These are phyloP conservation scores for Wickerhamiella nectarea DNA, from an alignment of 805 yeast species.

Conservation along the genomic window DNA sequence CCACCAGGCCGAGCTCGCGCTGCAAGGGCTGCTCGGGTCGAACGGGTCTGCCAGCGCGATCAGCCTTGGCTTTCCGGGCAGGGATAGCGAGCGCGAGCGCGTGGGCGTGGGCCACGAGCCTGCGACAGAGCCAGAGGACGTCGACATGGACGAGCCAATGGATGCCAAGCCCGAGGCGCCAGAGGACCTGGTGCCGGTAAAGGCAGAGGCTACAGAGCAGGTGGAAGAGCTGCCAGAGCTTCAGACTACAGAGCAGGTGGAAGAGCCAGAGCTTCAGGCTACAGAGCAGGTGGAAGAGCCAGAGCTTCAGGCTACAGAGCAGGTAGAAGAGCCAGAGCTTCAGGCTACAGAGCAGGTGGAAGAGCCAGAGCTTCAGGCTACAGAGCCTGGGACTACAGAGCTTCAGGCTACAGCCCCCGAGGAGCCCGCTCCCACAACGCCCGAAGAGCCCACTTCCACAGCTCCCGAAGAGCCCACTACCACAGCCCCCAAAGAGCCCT, in stretches of 20 bases:
- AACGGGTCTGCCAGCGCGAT: conserved; percentile 17
- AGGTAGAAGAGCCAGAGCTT: too few species aligned
- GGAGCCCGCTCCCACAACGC: background rate
- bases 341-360: background rate
- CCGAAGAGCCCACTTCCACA: too few species aligned
- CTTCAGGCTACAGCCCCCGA: background rate
- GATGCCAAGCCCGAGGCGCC: background rate
- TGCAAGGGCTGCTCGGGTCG: conserved; percentile 40
- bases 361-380: background rate
- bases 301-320: background rate
- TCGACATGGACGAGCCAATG: background rate
- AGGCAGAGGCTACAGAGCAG: background rate
- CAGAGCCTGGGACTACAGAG: background rate
- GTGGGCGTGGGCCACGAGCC: too few species aligned
- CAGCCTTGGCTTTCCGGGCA: conserved; percentile 7
- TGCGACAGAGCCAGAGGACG: background rate
- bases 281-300: background rate
- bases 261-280: background rate
- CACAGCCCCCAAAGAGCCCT: too few species aligned
- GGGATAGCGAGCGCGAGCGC: background rate
- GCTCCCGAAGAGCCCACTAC: too few species aligned
- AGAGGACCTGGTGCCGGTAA: too few species aligned
- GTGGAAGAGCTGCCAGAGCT: background rate
- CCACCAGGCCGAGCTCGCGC: conserved; percentile 62
- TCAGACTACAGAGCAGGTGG: background rate